Base-by-base conservation (phyloP, 192 early-diverging fungal genomes). In the Umbelopsis ramanniana region DNA sequence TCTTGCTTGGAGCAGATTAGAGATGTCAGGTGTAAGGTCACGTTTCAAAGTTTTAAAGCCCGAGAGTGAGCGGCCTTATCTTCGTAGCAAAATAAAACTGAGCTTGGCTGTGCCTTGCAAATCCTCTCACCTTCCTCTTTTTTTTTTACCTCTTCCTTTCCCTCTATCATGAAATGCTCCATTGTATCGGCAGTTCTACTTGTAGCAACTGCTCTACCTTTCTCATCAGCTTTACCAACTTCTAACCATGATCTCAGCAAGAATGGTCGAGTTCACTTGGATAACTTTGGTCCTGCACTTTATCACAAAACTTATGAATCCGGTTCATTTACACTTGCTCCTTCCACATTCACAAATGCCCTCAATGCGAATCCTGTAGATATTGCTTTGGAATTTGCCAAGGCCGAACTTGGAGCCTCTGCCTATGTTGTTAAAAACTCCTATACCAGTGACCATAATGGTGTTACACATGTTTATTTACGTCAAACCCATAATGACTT, bases 391-490 rank as follows among this genome's bases (percentile, higher is more conserved):
- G 73, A 82, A 23, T 88, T 88, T 78, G 83, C 79, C 11, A 70
- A 82, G 53, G 52, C 76, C 22, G 53, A 73, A 14, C 69, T 86
- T 12, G 82, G 84, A 7, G 50, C 69, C 5, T 75, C 80, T 48
- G 76, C 85, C 7, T 86, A 86, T 67, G 70, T 83, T 19, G 87
- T 95, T 67, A 87, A 91, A 57, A 87, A 88, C 77, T 76, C 86
- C 12, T 93, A 94, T 78, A 83, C 77, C 17, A 91, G 92, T 12
- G 79, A 87, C 10, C 86, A 88, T 72, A 90, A 87, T n/a, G 89
- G 88, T 22, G 79, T 96, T 7, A 91, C 93, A n/a, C 95, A 96
- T 75, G 90, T 96, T 12, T 92, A 96, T 75, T 72, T 93, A 14
- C 89, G 89, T 52, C 96, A 98, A 73, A 69, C 83, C 8, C 73